Conservation (phyloP, 108 stramenopile genomes). For the Bacterosira constricta region DNA sequence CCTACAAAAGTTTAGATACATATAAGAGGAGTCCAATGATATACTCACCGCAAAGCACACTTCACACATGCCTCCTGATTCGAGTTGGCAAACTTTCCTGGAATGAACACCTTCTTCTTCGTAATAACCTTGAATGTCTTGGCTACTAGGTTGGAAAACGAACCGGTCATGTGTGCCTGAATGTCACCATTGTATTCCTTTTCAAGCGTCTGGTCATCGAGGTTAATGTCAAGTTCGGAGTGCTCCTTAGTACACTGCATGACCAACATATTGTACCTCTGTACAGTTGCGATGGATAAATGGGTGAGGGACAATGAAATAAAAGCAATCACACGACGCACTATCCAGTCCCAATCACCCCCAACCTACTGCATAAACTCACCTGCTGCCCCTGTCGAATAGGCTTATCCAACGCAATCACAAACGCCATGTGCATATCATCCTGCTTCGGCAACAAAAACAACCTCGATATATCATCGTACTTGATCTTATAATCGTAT, state of each 20-base stretch:
- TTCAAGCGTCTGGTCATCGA: slow-evolving; percentile 91
- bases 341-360: not conserved
- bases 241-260: slow-evolving; percentile 89
- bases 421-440: slow-evolving; percentile 93
- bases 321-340: not conserved
- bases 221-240: slow-evolving; percentile 85
- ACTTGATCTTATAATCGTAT: slow-evolving; percentile 99
- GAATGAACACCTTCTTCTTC: slow-evolving; percentile 96
- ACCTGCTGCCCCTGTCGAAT: slow-evolving; percentile 98
- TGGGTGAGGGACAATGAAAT: not conserved
- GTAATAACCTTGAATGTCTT: slow-evolving; percentile 98
- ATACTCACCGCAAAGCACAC: slow-evolving; percentile 73
- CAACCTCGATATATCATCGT: slow-evolving; percentile 93
- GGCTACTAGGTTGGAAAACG: slow-evolving; percentile 95
- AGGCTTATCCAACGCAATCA: slow-evolving; percentile 96
- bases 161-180: slow-evolving; percentile 90
- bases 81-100: slow-evolving; percentile 90
- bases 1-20: not conserved
- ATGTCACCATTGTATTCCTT: slow-evolving; percentile 89
- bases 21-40: not conserved
- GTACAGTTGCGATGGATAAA: not conserved
- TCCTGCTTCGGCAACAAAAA: slow-evolving; percentile 96
- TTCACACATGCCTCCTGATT: slow-evolving; percentile 88
- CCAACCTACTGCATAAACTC: not conserved
- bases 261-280: slow-evolving; percentile 95